These are phyloP conservation scores for Litchi chinensis DNA, from an alignment of 345 rosid species.

Conservation along the genomic window DNA sequence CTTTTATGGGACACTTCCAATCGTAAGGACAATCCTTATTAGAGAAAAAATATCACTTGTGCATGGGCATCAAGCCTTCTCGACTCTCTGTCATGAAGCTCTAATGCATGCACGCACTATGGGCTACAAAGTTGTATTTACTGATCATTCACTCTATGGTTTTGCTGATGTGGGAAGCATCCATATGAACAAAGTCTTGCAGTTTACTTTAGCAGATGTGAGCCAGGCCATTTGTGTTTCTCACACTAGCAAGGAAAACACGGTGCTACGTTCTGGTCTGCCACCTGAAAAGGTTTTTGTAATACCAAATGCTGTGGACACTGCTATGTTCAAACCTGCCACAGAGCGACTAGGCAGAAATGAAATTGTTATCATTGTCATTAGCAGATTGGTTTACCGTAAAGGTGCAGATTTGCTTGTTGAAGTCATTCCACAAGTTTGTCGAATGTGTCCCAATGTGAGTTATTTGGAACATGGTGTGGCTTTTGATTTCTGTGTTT, in stretches of 20 bases:
- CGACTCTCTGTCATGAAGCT: slow-evolving; percentile 95
- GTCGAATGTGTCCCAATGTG: slow-evolving; percentile 73
- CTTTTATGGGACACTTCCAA: slow-evolving; percentile 76
- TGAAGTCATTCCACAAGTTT: slow-evolving; percentile 93
- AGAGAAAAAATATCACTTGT: slow-evolving; percentile 83
- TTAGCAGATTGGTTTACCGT: slow-evolving; percentile 94
- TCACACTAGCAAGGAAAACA: slow-evolving; percentile 95
- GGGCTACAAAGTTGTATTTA: slow-evolving; percentile 90
- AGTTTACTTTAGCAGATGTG: slow-evolving; percentile 92
- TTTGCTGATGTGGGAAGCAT: slow-evolving; percentile 96
- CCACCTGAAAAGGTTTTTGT: slow-evolving; percentile 85
- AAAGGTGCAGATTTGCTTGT: slow-evolving; percentile 97
- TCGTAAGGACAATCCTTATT: slow-evolving; percentile 68
- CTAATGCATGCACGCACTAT: slow-evolving; percentile 91
- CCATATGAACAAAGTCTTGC: slow-evolving; percentile 95
- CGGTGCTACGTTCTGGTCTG: slow-evolving; percentile 85
- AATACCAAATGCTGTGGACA: slow-evolving; percentile 97
- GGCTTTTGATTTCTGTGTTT: slow-evolving; percentile 8
- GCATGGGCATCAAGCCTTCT: slow-evolving; percentile 98
- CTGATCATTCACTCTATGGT: slow-evolving; percentile 93
- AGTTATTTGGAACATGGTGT: slow-evolving; percentile 30
- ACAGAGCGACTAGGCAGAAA: slow-evolving; percentile 47
- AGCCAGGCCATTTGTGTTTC: slow-evolving; percentile 97
- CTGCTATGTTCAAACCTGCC: slow-evolving; percentile 94
- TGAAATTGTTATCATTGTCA: slow-evolving; percentile 81